phyloP scores from a whole-genome alignment of 2,329 filamentous ascomycete genomes.

The Trichoderma breve region DNA sequence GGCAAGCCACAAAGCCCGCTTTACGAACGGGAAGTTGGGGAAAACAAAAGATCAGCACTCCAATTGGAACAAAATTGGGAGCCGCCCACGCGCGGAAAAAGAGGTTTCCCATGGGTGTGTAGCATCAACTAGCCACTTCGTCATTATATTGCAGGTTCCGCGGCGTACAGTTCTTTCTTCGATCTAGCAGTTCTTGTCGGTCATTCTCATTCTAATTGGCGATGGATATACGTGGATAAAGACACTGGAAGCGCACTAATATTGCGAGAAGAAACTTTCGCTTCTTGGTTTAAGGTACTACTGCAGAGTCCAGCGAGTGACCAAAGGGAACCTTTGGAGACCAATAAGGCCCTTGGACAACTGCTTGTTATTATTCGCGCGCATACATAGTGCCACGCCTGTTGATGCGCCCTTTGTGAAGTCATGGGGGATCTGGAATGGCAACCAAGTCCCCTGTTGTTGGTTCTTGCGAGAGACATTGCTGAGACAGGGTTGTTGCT shows the following conservation, averaged over 20 bases:
- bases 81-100: not conserved
- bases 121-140: not conserved
- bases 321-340: not conserved
- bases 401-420: not conserved
- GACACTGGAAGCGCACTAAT: not conserved
- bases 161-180: not conserved
- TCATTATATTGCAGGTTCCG: not conserved
- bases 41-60: not conserved
- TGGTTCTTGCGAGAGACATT: not conserved
- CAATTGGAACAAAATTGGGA: not conserved
- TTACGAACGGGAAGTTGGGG: not conserved
- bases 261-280: not conserved
- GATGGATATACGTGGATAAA: not conserved
- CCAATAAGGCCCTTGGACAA: not conserved
- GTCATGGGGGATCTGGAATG: not conserved
- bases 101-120: not conserved
- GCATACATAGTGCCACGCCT: not conserved
- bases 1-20: not conserved
- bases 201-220: not conserved
- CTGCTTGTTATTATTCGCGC: not conserved
- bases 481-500: not conserved
- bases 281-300: not conserved
- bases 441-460: not conserved
- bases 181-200: not conserved
- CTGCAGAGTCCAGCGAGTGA: not conserved